Percentiles rank a stretch among this genome's conserved stretches.
Evolutionary conservation across 768 basidiomycete species (phyloP).

Genomic region (Mycena leptocephala): DNA sequence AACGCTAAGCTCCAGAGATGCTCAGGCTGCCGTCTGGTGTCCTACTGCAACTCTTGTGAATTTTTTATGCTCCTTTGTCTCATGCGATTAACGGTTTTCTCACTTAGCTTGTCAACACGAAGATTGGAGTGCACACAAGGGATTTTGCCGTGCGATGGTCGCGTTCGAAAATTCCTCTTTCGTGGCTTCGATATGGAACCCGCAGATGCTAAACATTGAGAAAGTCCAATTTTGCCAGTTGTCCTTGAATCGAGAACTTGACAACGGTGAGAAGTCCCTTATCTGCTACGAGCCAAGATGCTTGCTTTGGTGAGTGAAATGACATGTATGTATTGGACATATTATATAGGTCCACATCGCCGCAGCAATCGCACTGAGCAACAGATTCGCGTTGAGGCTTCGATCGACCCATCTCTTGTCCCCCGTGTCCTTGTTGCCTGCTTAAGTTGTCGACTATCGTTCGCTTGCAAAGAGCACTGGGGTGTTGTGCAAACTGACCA

Average conservation of each 20-base stretch:
- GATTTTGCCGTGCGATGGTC: not conserved
- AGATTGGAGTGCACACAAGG: not conserved
- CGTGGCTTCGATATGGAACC: not conserved
- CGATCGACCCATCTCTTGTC: not conserved
- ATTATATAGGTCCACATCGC: not conserved
- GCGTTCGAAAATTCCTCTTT: not conserved
- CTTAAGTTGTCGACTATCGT: slow-evolving; percentile 43
- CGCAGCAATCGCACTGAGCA: not conserved
- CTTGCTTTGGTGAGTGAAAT: not conserved
- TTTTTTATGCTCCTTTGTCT: not conserved
- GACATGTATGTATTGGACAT: not conserved
- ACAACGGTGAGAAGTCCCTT: not conserved
- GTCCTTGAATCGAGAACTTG: not conserved
- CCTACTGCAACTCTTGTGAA: slow-evolving; percentile 50
- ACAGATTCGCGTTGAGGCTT: not conserved
- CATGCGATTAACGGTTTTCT: not conserved
- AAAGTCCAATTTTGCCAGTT: not conserved
- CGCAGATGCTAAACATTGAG: not conserved
- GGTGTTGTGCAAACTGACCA: slow-evolving; percentile 37
- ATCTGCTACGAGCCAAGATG: not conserved
- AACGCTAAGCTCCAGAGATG: slow-evolving; percentile 44
- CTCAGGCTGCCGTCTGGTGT: slow-evolving; percentile 48
- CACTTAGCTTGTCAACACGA: not conserved
- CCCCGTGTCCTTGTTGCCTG: slow-evolving; percentile 41
- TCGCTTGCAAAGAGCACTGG: slow-evolving; percentile 50